These are phyloP conservation scores for Gyrodon lividus DNA, from an alignment of 768 basidiomycete genomes.

Conservation along the genomic window DNA sequence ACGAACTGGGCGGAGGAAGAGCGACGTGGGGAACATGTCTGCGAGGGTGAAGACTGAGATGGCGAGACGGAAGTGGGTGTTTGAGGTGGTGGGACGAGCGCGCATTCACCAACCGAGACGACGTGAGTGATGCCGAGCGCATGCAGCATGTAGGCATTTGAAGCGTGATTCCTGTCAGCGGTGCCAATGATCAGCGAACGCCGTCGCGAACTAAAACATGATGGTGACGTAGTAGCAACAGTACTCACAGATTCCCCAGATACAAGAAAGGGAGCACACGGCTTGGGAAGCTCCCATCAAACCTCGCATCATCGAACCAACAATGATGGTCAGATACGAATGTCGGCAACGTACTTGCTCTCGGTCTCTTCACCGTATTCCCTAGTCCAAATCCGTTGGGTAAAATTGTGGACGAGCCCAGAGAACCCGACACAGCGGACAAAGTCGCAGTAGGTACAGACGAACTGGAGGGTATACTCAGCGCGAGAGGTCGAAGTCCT, in stretches of 20 bases:
- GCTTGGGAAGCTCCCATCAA: conserved; percentile 95
- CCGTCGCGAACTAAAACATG: background rate
- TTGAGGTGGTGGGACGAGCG: conserved; percentile 75
- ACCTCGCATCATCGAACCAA: conserved; percentile 94
- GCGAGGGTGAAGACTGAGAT: background rate
- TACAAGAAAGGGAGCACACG: conserved; percentile 91
- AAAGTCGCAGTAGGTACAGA: conserved; percentile 8
- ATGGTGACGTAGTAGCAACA: background rate
- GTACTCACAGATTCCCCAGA: conserved; percentile 86
- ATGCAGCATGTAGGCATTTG: conserved; percentile 94
- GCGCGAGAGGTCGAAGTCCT: conserved; percentile 24
- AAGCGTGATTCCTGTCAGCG: conserved; percentile 74
- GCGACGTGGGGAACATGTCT: conserved; percentile 1
- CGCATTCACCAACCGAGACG: conserved; percentile 94
- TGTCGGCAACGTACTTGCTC: conserved; percentile 70
- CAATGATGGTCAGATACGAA: conserved; percentile 71
- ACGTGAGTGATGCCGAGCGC: conserved; percentile 96
- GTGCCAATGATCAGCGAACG: background rate
- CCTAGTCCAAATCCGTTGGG: conserved; percentile 17
- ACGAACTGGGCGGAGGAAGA: conserved; percentile 35
- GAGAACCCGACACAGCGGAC: background rate
- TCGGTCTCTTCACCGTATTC: conserved; percentile 43
- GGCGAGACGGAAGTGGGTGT: conserved; percentile 15
- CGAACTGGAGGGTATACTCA: conserved; percentile 20
- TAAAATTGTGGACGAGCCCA: background rate